Evolutionary conservation across 2,329 filamentous ascomycete species (phyloP), one percentile per base, ranked within the genome.

Genomic region (Fusarium humuli): DNA sequence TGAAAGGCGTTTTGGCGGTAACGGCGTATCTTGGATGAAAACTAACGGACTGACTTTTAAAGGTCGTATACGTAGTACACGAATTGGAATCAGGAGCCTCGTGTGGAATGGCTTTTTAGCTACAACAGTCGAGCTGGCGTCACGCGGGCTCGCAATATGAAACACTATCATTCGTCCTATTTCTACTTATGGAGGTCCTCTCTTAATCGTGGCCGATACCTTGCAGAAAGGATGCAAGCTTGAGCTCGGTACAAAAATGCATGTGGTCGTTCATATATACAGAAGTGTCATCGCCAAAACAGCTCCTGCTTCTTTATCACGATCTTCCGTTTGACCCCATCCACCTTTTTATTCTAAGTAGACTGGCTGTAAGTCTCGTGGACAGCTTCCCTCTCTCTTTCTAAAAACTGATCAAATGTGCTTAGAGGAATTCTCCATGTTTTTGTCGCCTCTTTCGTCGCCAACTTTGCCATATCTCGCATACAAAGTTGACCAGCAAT

Each of bases 391-490:
- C 79, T 79, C 74, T 86, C 81, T 48, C 79, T 75, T 58, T 79
- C 72, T 44, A 86, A 56, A 53, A 83, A 87, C 22, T 77, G 69
- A n/a, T 78, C 73, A 61, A 87, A 83, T 0, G 77, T 82, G n/a
- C 79, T 80, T 56, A 84, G 48, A 3, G 78, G 75, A 34, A 87
- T 74, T 0, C 78, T 80, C 79, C 79, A 85, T 12, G 68, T 68
- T 65, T 75, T 78, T 6, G 77, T 70, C 42, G 77, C 72, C 3
- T 79, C 76, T 50, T 79, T 74, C 57, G 85, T 78, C 6, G 81
- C 76, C 61, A 80, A 77, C 4, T 78, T 66, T 1, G 69, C 68
- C 74, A 82, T 78, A 8, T 75, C 76, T 9, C 80, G 76, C 70
- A 80, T 75, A 16, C 75, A 49, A 18, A 79, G 46, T 63, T 86